These are phyloP conservation scores for Blastobotrys niveus DNA, from an alignment of 1,139 yeast species.

Conservation along the genomic window DNA sequence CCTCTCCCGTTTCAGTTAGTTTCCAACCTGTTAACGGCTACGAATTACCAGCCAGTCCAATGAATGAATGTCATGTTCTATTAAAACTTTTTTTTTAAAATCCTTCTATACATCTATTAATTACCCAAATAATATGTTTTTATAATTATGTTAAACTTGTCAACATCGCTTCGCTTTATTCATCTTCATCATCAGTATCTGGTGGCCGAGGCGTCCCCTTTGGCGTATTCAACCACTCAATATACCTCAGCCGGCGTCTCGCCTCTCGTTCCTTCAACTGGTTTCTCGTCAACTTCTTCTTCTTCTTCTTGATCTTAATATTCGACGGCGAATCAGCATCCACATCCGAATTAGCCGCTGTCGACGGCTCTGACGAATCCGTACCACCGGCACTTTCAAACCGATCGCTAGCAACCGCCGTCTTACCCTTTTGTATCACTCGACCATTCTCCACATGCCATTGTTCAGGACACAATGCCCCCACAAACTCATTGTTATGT, in stretches of 20 bases:
- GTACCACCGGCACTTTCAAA: conserved; percentile 59
- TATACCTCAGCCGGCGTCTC: conserved; percentile 88
- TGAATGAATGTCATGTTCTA: too few relatives aligned
- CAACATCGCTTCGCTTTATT: too few relatives aligned
- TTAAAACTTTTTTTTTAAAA: background rate
- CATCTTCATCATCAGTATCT: conserved; percentile 87
- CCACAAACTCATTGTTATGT: conserved; percentile 94
- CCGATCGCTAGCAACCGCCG: conserved; percentile 66
- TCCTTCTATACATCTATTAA: background rate
- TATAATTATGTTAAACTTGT: too few relatives aligned
- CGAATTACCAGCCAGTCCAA: too few relatives aligned
- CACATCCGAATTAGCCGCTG: conserved; percentile 28
- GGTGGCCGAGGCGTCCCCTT: conserved; percentile 95
- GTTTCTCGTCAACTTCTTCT: conserved; percentile 95
- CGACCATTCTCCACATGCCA: conserved; percentile 95
- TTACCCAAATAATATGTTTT: background rate
- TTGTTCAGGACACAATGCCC: conserved; percentile 96
- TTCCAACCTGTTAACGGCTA: too few relatives aligned
- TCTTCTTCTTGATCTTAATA: conserved; percentile 73
- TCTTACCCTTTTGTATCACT: conserved; percentile 76
- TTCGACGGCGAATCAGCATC: conserved; percentile 81
- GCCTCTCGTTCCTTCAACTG: conserved; percentile 88
- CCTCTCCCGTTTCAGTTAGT: too few relatives aligned
- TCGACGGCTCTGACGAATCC: conserved; percentile 24
- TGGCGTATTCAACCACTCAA: conserved; percentile 93